Percentiles rank a stretch among this genome's conserved stretches.
Conservation (phyloP, 805 yeast genomes). For the Hemisphaericaspora nanyangensis region DNA sequence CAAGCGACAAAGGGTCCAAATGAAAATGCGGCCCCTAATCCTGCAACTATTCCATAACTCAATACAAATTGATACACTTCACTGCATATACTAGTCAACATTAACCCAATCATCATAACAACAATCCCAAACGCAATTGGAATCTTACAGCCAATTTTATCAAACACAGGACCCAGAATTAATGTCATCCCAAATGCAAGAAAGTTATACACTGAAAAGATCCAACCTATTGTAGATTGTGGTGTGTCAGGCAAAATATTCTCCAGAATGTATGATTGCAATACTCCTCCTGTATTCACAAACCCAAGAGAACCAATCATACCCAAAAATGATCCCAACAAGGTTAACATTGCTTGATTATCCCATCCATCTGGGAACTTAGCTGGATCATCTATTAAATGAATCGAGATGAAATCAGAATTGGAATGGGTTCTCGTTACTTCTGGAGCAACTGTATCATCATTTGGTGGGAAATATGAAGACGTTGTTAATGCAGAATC, state of each 20-base stretch:
- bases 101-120: constrained; percentile 16
- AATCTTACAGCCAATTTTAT: constrained; percentile 18
- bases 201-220: constrained; percentile 24
- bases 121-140: constrained; percentile 19
- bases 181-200: constrained; percentile 21
- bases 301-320: constrained; percentile 22
- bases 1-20: constrained; percentile 22
- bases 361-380: constrained; percentile 26
- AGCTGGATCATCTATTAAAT: constrained; percentile 18
- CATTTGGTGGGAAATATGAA: too few relatives aligned
- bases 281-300: constrained; percentile 23
- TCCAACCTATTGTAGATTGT: constrained; percentile 23
- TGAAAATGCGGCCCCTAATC: constrained; percentile 21
- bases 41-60: constrained; percentile 21
- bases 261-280: constrained; percentile 17
- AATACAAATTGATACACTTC: constrained; percentile 23
- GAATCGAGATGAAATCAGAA: constrained; percentile 1
- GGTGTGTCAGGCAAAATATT: constrained; percentile 12
- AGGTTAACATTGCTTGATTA: constrained; percentile 1
- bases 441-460: too few relatives aligned
- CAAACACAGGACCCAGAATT: constrained; percentile 25
- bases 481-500: too few relatives aligned
- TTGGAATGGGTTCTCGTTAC: not conserved
- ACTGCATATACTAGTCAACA: constrained; percentile 17
- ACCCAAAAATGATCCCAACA: constrained; percentile 24